These are phyloP conservation scores for Paramarasmius palmivorus DNA, from an alignment of 1,284 basidiomycete genomes.

Conservation along the genomic window DNA sequence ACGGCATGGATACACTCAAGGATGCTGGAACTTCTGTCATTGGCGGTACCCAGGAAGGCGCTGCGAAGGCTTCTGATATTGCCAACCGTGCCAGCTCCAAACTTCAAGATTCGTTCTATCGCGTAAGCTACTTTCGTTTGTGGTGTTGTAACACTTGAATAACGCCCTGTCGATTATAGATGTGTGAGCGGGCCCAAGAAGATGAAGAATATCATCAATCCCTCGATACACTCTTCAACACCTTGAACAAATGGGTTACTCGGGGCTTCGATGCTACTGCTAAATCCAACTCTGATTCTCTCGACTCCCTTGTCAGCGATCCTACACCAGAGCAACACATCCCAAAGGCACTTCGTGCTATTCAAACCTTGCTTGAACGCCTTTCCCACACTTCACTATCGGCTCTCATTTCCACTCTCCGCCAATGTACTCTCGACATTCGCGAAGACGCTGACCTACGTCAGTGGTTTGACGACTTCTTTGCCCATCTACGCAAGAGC, in stretches of 20 bases:
- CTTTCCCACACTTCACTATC: constrained; percentile 35
- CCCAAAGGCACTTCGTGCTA: constrained; percentile 43
- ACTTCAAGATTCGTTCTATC: constrained; percentile 50
- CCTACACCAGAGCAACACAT: constrained; percentile 58
- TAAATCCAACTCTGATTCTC: constrained; percentile 40
- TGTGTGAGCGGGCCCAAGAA: constrained; percentile 60
- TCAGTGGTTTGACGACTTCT: constrained; percentile 48
- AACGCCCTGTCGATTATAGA: constrained; percentile 32
- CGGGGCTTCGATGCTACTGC: constrained; percentile 50
- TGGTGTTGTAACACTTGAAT: neutral
- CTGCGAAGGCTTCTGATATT: constrained; percentile 41
- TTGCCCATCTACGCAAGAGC: constrained; percentile 43
- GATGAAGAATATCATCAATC: constrained; percentile 57
- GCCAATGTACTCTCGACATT: constrained; percentile 40
- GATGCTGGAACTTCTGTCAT: constrained; percentile 55
- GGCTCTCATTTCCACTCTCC: constrained; percentile 25
- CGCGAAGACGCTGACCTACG: constrained; percentile 47
- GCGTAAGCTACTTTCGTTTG: constrained; percentile 35
- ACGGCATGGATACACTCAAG: constrained; percentile 64
- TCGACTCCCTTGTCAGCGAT: constrained; percentile 58
- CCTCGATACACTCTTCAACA: constrained; percentile 54
- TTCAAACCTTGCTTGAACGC: constrained; percentile 46
- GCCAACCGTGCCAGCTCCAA: constrained; percentile 39
- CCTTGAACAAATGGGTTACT: constrained; percentile 57
- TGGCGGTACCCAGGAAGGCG: constrained; percentile 46